phyloP scores from a whole-genome alignment of 169 alveolate genomes.

The Plasmodium vinckei region DNA sequence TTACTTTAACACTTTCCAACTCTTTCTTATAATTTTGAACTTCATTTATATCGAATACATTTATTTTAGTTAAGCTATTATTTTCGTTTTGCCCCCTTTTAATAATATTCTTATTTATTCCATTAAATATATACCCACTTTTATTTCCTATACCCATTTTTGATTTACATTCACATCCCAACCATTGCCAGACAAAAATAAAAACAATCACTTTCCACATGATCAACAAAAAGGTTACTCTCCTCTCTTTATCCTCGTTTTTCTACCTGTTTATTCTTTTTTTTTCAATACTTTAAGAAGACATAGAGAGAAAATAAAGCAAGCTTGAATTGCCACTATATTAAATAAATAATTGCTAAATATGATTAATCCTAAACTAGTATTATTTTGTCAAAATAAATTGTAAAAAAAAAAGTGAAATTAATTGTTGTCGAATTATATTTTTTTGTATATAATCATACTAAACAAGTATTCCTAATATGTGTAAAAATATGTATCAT shows the following conservation, averaged over 20 bases:
- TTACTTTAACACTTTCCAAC: slow-evolving; percentile 77
- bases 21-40: slow-evolving; percentile 17
- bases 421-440: too few species aligned
- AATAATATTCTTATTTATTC: background rate
- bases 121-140: background rate
- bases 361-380: background rate
- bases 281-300: background rate
- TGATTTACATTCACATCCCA: too few species aligned
- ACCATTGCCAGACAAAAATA: too few species aligned
- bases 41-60: slow-evolving; percentile 60
- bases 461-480: too few species aligned
- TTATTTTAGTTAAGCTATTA: background rate
- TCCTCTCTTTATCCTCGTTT: background rate
- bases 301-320: background rate
- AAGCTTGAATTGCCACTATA: background rate
- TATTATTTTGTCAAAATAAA: background rate
- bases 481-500: too few species aligned
- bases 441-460: too few species aligned
- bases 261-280: background rate
- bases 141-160: background rate
- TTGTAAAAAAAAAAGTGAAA: background rate
- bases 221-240: too few species aligned
- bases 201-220: too few species aligned
- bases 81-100: background rate
- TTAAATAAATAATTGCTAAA: background rate